These are phyloP conservation scores for Dunaliella primolecta DNA, from an alignment of 139 green algal genomes.

Conservation along the genomic window DNA sequence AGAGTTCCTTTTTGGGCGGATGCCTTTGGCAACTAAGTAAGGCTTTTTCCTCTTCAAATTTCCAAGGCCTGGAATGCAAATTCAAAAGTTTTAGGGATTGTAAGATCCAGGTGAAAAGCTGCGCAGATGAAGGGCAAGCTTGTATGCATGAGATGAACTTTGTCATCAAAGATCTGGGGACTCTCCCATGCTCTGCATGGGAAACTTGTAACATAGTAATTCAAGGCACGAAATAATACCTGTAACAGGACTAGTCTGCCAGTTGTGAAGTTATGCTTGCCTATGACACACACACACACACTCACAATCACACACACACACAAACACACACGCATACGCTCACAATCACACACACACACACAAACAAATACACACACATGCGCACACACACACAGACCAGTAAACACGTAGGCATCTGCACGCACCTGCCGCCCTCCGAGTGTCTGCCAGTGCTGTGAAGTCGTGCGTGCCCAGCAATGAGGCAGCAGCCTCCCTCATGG, in stretches of 20 bases:
- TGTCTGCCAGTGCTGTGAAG: conserved; percentile 46
- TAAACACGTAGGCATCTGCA: not conserved
- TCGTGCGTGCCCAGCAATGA: conserved; percentile 39
- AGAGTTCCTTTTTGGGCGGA: conserved; percentile 38
- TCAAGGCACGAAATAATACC: too few relatives aligned
- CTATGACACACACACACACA: not conserved
- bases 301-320: not conserved
- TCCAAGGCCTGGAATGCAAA: too few relatives aligned
- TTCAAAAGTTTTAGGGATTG: too few relatives aligned
- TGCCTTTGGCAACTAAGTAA: conserved; percentile 28
- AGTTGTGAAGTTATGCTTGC: not conserved
- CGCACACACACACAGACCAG: not conserved
- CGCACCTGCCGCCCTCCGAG: conserved; percentile 37
- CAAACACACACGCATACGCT: not conserved
- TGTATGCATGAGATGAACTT: not conserved
- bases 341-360: not conserved
- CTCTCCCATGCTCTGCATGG: too few relatives aligned
- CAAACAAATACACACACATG: not conserved
- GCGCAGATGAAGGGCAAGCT: not conserved
- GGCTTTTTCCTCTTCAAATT: conserved; percentile 49
- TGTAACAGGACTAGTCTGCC: too few relatives aligned
- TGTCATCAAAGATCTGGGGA: too few relatives aligned
- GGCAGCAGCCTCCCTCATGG: conserved; percentile 36
- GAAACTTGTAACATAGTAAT: too few relatives aligned
- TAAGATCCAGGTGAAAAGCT: too few relatives aligned